Evolutionary conservation across 352 stramenopile genomes (phyloP).

Genomic region (Pseudoperonospora humuli): DNA sequence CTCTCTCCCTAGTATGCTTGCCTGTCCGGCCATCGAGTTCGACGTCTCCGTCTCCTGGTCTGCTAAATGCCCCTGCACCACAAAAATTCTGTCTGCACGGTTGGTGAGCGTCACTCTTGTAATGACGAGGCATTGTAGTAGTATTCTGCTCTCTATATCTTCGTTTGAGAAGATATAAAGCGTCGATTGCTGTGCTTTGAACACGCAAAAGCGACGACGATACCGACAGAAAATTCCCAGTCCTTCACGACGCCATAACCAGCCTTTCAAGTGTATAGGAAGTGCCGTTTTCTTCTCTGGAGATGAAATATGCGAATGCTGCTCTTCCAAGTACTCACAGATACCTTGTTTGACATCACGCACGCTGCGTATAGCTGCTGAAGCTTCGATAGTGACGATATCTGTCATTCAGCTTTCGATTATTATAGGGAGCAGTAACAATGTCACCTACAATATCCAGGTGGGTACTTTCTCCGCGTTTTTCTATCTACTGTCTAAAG

Average conservation of each 20-base stretch:
- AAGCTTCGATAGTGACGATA: slow-evolving; percentile 15
- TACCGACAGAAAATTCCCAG: slow-evolving; percentile 32
- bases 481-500: too few species aligned
- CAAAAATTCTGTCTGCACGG: slow-evolving; percentile 18
- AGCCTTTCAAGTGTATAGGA: slow-evolving; percentile 38
- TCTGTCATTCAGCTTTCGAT: slow-evolving; percentile 16
- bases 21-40: slow-evolving; percentile 28
- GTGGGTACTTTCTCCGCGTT: too few species aligned
- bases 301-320: slow-evolving; percentile 9
- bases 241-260: slow-evolving; percentile 49
- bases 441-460: too few species aligned
- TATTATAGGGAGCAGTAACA: too few species aligned
- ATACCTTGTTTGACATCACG: slow-evolving; percentile 42
- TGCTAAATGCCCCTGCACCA: slow-evolving; percentile 28
- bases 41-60: slow-evolving; percentile 39
- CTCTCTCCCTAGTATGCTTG: slow-evolving; percentile 4
- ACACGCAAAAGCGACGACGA: slow-evolving; percentile 52
- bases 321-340: slow-evolving; percentile 59
- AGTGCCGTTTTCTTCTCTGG: slow-evolving; percentile 13
- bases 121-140: slow-evolving; percentile 35
- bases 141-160: slow-evolving; percentile 29
- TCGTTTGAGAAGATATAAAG: slow-evolving; percentile 43
- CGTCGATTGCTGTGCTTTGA: slow-evolving; percentile 29
- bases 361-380: slow-evolving; percentile 34
- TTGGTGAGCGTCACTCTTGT: slow-evolving; percentile 39